Percentiles rank a stretch among this genome's conserved stretches.
Evolutionary conservation across 129 eudicot genomes (phyloP).

Genomic region (Lonicera japonica): DNA sequence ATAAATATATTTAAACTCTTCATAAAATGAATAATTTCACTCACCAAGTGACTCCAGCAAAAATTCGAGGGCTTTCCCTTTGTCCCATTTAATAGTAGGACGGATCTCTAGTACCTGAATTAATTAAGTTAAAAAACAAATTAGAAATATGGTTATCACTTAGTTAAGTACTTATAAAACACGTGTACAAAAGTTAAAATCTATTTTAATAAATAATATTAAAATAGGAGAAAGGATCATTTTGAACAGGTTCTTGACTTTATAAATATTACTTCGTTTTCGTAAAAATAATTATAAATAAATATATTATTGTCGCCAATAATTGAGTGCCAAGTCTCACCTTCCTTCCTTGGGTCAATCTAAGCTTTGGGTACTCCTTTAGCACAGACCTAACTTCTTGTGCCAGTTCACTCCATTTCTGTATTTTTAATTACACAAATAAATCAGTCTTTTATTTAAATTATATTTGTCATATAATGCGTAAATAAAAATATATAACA

Average conservation of each 20-base stretch:
- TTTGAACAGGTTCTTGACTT: no score
- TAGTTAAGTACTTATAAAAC: neutral
- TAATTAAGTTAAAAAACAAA: neutral
- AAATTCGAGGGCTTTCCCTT: conserved; percentile 90
- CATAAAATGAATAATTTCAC: conserved; percentile 12
- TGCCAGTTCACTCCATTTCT: conserved; percentile 84
- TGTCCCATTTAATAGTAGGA: conserved; percentile 93
- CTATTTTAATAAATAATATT: no score
- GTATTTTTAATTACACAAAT: conserved; percentile 6
- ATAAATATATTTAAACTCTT: no score
- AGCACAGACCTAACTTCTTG: conserved; percentile 66
- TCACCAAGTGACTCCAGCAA: conserved; percentile 84
- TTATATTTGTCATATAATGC: no score
- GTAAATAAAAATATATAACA: no score
- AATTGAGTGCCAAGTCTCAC: conserved; percentile 30
- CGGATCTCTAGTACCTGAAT: conserved; percentile 86
- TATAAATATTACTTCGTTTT: no score
- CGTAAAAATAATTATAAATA: neutral
- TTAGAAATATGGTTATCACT: no score
- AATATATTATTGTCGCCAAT: neutral
- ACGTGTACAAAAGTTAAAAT: neutral
- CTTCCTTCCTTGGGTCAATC: conserved; percentile 77
- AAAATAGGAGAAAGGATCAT: no score
- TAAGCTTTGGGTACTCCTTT: conserved; percentile 68
- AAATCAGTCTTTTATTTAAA: neutral